A percentile compares a stretch with the other conserved stretches of the same genome.
phyloP scores from a whole-genome alignment of 495 filamentous ascomycete species.

The Melanomma pulvis-pyrius region DNA sequence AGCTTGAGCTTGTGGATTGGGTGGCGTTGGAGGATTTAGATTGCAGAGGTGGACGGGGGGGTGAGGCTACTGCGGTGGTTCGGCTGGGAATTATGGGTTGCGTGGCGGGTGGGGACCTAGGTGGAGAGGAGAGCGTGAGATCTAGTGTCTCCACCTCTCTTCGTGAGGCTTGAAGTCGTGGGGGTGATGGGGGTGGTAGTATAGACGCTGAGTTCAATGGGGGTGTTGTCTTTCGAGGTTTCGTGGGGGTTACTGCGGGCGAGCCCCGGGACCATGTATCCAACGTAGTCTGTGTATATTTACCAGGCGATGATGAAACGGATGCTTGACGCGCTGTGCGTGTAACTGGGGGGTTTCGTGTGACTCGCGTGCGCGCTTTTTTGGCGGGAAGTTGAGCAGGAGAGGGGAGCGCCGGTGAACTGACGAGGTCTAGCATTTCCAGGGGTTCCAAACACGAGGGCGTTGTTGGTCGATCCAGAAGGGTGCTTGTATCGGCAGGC shows the following conservation, averaged over 20 bases:
- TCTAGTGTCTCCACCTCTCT: slow-evolving; percentile 22
- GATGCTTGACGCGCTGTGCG: neutral
- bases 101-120: slow-evolving; percentile 16
- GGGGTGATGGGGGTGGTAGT: neutral
- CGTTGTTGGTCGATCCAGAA: slow-evolving; percentile 12
- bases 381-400: slow-evolving; percentile 24
- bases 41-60: slow-evolving; percentile 14
- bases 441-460: slow-evolving; percentile 6
- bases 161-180: neutral
- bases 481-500: neutral
- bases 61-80: neutral
- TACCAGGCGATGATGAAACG: slow-evolving; percentile 5
- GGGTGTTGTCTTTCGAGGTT: neutral
- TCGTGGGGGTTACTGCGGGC: slow-evolving; percentile 15
- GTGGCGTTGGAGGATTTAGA: slow-evolving; percentile 35
- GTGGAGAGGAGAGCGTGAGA: slow-evolving; percentile 35
- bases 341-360: slow-evolving; percentile 1
- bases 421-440: slow-evolving; percentile 21
- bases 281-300: slow-evolving; percentile 12
- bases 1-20: slow-evolving; percentile 5
- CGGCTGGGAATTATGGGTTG: slow-evolving; percentile 13
- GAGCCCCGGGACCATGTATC: slow-evolving; percentile 20
- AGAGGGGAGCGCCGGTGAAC: slow-evolving; percentile 15
- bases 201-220: neutral
- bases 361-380: slow-evolving; percentile 16